These are phyloP conservation scores for Jamesozyma jinghongensis DNA, from an alignment of 805 yeast species.

Conservation along the genomic window DNA sequence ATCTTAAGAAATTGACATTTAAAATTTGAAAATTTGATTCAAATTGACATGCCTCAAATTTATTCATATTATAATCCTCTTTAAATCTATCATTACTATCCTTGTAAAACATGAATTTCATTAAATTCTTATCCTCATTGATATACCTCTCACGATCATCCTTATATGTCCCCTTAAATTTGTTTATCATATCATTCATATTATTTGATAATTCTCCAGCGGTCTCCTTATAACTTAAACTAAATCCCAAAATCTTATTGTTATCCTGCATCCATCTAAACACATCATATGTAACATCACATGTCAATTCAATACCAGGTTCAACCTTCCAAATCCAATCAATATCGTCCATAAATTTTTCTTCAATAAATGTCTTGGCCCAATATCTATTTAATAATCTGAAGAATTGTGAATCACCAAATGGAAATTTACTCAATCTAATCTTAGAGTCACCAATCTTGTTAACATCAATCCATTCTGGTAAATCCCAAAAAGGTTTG, in stretches of 20 bases:
- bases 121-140: not conserved
- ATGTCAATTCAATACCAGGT: slow-evolving; percentile 62
- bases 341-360: slow-evolving; percentile 50
- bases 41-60: slow-evolving; percentile 72
- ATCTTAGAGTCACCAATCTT: slow-evolving; percentile 54
- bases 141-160: slow-evolving; percentile 31
- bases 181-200: not conserved
- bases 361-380: slow-evolving; percentile 68
- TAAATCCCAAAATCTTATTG: slow-evolving; percentile 58
- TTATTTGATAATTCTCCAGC: slow-evolving; percentile 43
- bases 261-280: slow-evolving; percentile 69
- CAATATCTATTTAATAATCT: slow-evolving; percentile 81
- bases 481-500: slow-evolving; percentile 52
- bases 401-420: slow-evolving; percentile 65
- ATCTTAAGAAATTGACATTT: slow-evolving; percentile 57
- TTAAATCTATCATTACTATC: not conserved
- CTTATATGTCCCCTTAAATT: slow-evolving; percentile 37
- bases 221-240: slow-evolving; percentile 56
- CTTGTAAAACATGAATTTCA: too few relatives aligned
- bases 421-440: slow-evolving; percentile 49
- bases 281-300: slow-evolving; percentile 67
- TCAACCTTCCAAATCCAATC: slow-evolving; percentile 88
- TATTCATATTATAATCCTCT: not conserved
- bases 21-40: slow-evolving; percentile 79
- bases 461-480: slow-evolving; percentile 64